These are phyloP conservation scores for Cytospora paraplurivora DNA, from an alignment of 2,329 filamentous ascomycete genomes.

Conservation along the genomic window DNA sequence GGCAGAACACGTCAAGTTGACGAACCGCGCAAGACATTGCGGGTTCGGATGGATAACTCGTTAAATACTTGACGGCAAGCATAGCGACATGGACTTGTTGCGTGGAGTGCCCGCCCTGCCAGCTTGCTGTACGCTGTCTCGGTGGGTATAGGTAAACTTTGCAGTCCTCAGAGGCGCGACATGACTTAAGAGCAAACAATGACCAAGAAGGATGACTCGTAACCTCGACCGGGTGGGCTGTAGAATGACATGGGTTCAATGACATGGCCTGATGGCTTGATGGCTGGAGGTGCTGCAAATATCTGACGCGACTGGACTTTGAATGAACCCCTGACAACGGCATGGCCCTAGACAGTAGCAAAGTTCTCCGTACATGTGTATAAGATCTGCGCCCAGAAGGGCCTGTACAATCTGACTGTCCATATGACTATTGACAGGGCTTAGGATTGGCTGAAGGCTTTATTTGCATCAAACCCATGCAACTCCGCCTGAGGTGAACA, in stretches of 20 bases:
- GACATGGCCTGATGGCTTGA: not conserved
- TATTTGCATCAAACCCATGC: constrained; percentile 27
- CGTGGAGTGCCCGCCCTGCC: constrained; percentile 12
- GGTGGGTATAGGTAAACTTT: constrained; percentile 17
- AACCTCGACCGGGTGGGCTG: constrained; percentile 19
- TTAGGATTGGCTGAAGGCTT: constrained; percentile 24
- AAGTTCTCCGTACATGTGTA: not conserved
- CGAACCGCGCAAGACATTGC: constrained; percentile 11
- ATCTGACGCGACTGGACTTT: constrained; percentile 17
- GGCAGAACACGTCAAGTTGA: not conserved
- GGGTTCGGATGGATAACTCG: not conserved
- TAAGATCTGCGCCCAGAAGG: constrained; percentile 11
- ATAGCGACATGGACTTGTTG: not conserved
- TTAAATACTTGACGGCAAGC: constrained; percentile 6
- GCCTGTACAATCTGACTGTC: constrained; percentile 22
- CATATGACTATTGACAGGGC: constrained; percentile 26
- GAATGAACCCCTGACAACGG: constrained; percentile 13
- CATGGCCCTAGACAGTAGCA: constrained; percentile 5
- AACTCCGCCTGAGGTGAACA: constrained; percentile 22
- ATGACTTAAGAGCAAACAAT: constrained; percentile 26
- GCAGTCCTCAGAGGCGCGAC: constrained; percentile 16
- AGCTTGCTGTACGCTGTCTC: constrained; percentile 11
- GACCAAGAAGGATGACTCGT: constrained; percentile 21
- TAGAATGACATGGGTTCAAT: constrained; percentile 15
- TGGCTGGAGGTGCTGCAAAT: constrained; percentile 11